Evolutionary conservation across 2,329 filamentous ascomycete genomes (phyloP).

Genomic region (Botryotinia globosa): DNA sequence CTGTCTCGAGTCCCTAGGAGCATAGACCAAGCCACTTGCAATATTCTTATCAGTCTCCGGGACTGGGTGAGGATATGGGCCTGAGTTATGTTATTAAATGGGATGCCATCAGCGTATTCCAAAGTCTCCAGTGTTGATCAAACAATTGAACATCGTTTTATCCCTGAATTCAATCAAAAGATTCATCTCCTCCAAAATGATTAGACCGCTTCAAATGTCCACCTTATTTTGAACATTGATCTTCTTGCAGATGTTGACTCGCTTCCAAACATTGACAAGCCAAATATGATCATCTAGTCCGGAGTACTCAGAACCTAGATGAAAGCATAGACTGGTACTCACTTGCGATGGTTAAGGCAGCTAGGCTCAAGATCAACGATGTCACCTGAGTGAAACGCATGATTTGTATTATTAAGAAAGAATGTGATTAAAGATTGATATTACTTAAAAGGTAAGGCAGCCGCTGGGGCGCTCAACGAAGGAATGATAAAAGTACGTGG

Average conservation of each 20-base stretch:
- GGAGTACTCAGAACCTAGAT: not conserved
- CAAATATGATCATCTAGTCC: not conserved
- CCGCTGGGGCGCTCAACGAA: conserved; percentile 37
- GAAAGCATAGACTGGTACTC: conserved; percentile 14
- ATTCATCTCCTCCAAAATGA: not conserved
- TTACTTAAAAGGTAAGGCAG: conserved; percentile 32
- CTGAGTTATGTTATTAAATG: conserved; percentile 27
- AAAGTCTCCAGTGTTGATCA: not conserved
- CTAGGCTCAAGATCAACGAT: conserved; percentile 29
- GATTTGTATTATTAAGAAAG: conserved; percentile 22
- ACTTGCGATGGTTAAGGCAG: conserved; percentile 31
- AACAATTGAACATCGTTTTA: not conserved
- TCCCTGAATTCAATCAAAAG: not conserved
- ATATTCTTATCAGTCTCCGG: conserved; percentile 25
- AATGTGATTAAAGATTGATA: conserved; percentile 20
- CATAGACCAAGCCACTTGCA: conserved; percentile 30
- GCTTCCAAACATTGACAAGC: not conserved
- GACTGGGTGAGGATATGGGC: conserved; percentile 30
- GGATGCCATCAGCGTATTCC: not conserved
- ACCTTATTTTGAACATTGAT: not conserved
- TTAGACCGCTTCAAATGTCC: not conserved
- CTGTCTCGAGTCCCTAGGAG: conserved; percentile 20
- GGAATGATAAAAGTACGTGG: conserved; percentile 29
- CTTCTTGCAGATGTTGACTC: not conserved
- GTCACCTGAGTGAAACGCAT: conserved; percentile 31